phyloP scores from a whole-genome alignment of 2,329 filamentous ascomycete genomes.

The Arthrobotrys sphaeroides region DNA sequence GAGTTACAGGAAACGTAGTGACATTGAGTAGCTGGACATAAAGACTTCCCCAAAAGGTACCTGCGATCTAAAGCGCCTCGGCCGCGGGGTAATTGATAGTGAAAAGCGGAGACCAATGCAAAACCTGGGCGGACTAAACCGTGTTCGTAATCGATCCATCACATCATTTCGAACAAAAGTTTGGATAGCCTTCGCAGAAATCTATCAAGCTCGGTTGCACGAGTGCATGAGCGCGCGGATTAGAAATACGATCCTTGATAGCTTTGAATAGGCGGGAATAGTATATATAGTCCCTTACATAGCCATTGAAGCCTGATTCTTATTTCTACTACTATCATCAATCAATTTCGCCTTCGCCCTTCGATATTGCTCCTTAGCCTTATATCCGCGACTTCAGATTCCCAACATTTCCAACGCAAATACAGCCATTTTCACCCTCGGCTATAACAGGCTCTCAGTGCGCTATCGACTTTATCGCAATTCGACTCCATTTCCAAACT shows the following conservation, averaged over 20 bases:
- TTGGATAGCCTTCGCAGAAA: not conserved
- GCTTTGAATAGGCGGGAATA: not conserved
- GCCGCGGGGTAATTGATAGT: conserved; percentile 26
- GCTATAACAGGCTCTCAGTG: not conserved
- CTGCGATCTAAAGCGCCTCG: not conserved
- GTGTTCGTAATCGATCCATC: not conserved
- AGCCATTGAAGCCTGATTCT: not conserved
- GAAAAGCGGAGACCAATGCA: not conserved
- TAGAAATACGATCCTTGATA: not conserved
- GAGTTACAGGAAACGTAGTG: too few species aligned
- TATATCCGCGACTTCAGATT: not conserved
- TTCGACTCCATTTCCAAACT: not conserved
- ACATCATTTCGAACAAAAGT: conserved; percentile 1
- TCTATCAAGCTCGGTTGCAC: conserved; percentile 2
- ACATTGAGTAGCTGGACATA: not conserved
- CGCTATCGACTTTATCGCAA: too few species aligned
- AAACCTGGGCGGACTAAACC: not conserved
- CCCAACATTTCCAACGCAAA: not conserved
- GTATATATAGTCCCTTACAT: conserved; percentile 14
- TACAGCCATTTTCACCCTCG: conserved; percentile 9
- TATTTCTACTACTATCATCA: not conserved
- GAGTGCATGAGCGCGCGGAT: not conserved
- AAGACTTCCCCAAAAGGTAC: not conserved
- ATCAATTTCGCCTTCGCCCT: not conserved
- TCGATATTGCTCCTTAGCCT: not conserved